These are phyloP conservation scores for Xylaria sp. DNA, from an alignment of 2,329 filamentous ascomycete genomes.

Conservation along the genomic window DNA sequence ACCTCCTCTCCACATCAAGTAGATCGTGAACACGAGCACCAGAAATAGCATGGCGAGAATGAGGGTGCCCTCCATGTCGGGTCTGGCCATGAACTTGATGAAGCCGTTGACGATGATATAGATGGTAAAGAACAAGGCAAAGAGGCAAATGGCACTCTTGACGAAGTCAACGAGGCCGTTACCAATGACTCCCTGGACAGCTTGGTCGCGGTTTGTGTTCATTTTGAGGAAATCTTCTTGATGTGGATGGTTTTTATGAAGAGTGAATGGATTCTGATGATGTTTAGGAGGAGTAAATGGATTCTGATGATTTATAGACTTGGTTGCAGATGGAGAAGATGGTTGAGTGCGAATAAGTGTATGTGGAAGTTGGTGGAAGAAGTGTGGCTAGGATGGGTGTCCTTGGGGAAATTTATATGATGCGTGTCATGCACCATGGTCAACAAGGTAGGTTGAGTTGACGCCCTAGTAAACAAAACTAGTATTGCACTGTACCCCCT, in stretches of 20 bases:
- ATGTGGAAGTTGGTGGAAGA: slow-evolving; percentile 7
- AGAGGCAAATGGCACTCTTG: slow-evolving; percentile 7
- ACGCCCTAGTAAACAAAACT: slow-evolving; percentile 2
- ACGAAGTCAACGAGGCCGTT: slow-evolving; percentile 12
- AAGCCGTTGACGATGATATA: slow-evolving; percentile 8
- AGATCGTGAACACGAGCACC: slow-evolving; percentile 8
- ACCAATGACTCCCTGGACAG: slow-evolving; percentile 23
- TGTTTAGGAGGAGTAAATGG: neutral
- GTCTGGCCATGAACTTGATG: slow-evolving; percentile 10
- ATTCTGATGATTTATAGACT: neutral
- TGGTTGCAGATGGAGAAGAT: slow-evolving; percentile 4
- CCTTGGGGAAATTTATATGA: neutral
- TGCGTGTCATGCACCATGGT: slow-evolving; percentile 25
- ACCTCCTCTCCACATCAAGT: slow-evolving; percentile 9
- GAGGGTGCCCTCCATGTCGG: neutral
- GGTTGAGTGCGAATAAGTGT: slow-evolving; percentile 2
- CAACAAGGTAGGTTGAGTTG: neutral
- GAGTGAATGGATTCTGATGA: neutral
- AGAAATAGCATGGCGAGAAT: neutral
- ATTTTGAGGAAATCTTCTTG: slow-evolving; percentile 37
- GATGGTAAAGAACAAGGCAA: neutral
- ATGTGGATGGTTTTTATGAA: slow-evolving; percentile 33
- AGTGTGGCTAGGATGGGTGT: slow-evolving; percentile 2
- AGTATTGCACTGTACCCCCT: neutral
- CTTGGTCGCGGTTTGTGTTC: slow-evolving; percentile 35